Evolutionary conservation across 202 grass and related monocot species (phyloP).

Genomic region (Saccharum hybrid): DNA sequence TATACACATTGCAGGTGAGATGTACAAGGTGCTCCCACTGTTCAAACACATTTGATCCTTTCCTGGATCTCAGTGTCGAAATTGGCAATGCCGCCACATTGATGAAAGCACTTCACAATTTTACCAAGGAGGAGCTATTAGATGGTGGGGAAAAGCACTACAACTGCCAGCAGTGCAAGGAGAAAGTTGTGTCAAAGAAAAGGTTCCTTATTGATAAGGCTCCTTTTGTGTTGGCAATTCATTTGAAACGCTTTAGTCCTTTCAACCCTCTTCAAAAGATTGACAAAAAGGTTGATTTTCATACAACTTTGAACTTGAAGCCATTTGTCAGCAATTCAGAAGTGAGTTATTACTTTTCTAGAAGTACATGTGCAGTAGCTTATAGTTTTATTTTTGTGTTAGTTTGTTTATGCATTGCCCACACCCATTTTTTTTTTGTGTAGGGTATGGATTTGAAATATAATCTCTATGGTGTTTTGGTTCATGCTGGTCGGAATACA

Average conservation of each 20-base stretch:
- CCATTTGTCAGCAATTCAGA: slow-evolving; percentile 87
- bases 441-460: slow-evolving; percentile 82
- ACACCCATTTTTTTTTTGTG: slow-evolving; percentile 12
- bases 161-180: slow-evolving; percentile 78
- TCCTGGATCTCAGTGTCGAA: slow-evolving; percentile 96
- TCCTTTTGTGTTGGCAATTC: slow-evolving; percentile 81
- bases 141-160: slow-evolving; percentile 88
- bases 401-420: background rate
- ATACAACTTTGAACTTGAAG: slow-evolving; percentile 70
- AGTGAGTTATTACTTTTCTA: slow-evolving; percentile 57
- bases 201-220: slow-evolving; percentile 81
- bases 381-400: slow-evolving; percentile 31
- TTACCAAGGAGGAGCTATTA: slow-evolving; percentile 76
- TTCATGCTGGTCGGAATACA: slow-evolving; percentile 91
- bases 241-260: slow-evolving; percentile 92
- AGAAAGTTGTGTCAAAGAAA: slow-evolving; percentile 91
- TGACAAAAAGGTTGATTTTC: slow-evolving; percentile 86
- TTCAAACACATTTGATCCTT: slow-evolving; percentile 94
- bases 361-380: background rate
- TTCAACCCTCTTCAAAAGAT: slow-evolving; percentile 87
- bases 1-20: slow-evolving; percentile 70
- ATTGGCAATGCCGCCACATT: slow-evolving; percentile 83
- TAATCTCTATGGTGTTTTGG: slow-evolving; percentile 93
- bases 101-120: slow-evolving; percentile 74
- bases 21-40: slow-evolving; percentile 78